Base-by-base conservation (phyloP, 2,329 filamentous ascomycete species). In the Fusarium luffae region DNA sequence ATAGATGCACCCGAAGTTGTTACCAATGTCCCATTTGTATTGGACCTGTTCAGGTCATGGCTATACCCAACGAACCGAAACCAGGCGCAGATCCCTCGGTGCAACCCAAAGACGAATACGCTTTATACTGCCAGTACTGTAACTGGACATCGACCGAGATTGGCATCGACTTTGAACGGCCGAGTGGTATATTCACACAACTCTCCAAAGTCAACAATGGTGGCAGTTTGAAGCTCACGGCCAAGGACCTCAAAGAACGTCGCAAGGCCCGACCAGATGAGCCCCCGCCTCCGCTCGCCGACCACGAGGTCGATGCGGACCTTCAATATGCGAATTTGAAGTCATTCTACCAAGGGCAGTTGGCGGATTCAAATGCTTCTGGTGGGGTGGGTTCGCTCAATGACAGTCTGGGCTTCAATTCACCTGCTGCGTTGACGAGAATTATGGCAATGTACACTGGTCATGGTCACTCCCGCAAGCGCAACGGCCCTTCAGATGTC, bases 1-100 rank as follows among this genome's bases (percentile, higher is more conserved):
- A 28, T 66, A 95, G 94, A 77, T 98, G 96, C 78, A 95, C 93
- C 19, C 88, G 96, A 71, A 98, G 94, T 78, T 99, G 96, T 81
- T 98, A 96, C 83, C 93, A 97, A 77, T 99, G 96, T 74, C 96
- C 96, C 1, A 85, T 94, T 69, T 99, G 96, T 79, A 90, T 93
- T 28, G 90, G 93, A 0, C 92, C 93, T 14, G 86, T 98, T 42
- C 86, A 90, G 21, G 90, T 96, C 54, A 92, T 89, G 55, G 89
- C 90, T 21, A 81, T 94, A 64, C 82, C 84, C 3, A 77, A 83
- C 27, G 84, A 85, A 79, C 70, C 75, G 58, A 82, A 83, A 41
- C 79, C 84, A 7, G 78, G 79, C 16, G 77, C 83, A n/a, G 85
- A 85, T 42, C 61, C 68, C 49, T 68, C 75, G 14, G 54, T 51